These are phyloP conservation scores for Gnomoniopsis smithogilvyi DNA, from an alignment of 2,329 filamentous ascomycete genomes.

Conservation along the genomic window DNA sequence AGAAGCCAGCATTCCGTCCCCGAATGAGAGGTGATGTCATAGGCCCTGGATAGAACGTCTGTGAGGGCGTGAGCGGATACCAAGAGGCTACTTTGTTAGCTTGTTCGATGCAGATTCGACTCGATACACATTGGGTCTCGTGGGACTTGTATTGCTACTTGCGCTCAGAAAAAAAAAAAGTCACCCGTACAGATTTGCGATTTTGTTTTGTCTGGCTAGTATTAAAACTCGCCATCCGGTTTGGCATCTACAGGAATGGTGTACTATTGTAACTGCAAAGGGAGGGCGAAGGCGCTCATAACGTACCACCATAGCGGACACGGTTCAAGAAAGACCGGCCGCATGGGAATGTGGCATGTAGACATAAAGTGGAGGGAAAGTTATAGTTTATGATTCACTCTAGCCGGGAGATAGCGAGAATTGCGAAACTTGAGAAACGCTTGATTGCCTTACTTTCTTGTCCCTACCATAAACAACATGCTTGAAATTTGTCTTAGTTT, in stretches of 20 bases:
- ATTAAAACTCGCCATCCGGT: not conserved
- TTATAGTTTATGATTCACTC: not conserved
- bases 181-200: slow-evolving; percentile 8
- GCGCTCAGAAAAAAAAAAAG: not conserved
- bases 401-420: not conserved
- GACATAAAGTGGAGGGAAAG: not conserved
- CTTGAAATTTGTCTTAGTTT: not conserved
- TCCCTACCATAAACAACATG: no score
- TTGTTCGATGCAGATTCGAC: not conserved
- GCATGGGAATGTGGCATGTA: not conserved
- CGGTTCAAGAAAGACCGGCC: not conserved
- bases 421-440: not conserved
- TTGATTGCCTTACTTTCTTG: not conserved
- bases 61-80: not conserved
- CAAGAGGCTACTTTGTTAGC: not conserved
- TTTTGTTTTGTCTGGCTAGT: not conserved
- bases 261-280: not conserved
- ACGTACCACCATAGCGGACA: not conserved
- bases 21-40: no score
- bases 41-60: not conserved
- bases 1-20: not conserved
- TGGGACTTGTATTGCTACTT: not conserved
- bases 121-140: not conserved
- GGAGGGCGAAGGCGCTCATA: not conserved
- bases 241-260: not conserved